A percentile compares a stretch with the other conserved stretches of the same genome.
Conservation (phyloP, 2,329 filamentous ascomycete species). For the Aplosporella prunicola region DNA sequence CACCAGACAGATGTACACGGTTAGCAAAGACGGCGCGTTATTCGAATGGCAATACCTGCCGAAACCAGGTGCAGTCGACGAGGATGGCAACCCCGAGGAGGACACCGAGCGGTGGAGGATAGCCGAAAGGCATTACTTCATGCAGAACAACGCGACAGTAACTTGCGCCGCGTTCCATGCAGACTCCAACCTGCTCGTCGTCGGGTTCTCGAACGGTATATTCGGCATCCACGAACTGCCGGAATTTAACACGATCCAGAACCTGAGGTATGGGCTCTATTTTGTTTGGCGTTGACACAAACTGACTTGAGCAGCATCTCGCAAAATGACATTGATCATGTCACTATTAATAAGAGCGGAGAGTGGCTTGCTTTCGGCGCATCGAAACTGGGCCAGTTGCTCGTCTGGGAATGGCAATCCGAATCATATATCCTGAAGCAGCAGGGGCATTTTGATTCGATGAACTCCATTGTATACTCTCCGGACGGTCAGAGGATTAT, state of each 20-base stretch:
- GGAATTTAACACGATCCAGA: conserved; percentile 91
- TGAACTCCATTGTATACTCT: conserved; percentile 88
- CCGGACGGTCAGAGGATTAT: conserved; percentile 89
- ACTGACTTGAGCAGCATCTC: conserved; percentile 61
- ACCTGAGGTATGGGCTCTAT: conserved; percentile 41
- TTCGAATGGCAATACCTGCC: conserved; percentile 83
- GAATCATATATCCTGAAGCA: conserved; percentile 98
- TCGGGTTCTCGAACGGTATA: conserved; percentile 87
- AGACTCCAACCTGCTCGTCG: conserved; percentile 81
- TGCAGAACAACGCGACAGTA: conserved; percentile 79
- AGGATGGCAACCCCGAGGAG: conserved; percentile 46
- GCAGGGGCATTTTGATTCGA: conserved; percentile 91
- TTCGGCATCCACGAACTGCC: conserved; percentile 95
- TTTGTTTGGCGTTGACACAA: not conserved
- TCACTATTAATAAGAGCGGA: conserved; percentile 86
- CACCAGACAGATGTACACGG: conserved; percentile 62
- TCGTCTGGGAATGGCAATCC: conserved; percentile 99
- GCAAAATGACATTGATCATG: conserved; percentile 90
- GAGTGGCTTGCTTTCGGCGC: conserved; percentile 98
- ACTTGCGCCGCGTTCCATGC: conserved; percentile 87
- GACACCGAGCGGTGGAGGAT: conserved; percentile 81
- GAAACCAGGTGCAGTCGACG: conserved; percentile 45
- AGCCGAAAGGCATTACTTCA: conserved; percentile 83
- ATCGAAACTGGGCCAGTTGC: conserved; percentile 85
- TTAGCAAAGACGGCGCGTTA: conserved; percentile 93